phyloP scores from a whole-genome alignment of 2,329 filamentous ascomycete genomes.

The Drechslerella stenobrocha region DNA sequence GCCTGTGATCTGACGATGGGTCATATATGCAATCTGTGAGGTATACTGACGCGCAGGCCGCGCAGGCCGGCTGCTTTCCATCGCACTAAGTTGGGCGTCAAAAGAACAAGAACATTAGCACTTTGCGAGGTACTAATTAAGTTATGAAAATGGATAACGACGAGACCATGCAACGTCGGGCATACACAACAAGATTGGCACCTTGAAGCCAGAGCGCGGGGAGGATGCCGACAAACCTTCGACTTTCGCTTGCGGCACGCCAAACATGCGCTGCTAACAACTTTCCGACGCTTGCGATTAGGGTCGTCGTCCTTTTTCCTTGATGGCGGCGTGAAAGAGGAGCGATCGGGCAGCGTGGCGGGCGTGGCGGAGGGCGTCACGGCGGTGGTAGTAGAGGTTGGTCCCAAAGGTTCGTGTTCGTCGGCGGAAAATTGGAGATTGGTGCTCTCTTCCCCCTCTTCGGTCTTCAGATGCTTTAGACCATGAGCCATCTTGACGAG shows the following conservation, averaged over 20 bases:
- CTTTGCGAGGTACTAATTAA: no score
- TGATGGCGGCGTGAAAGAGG: slow-evolving; percentile 24
- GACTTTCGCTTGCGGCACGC: slow-evolving; percentile 78
- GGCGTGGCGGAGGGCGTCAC: slow-evolving; percentile 6
- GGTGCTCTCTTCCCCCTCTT: slow-evolving; percentile 35
- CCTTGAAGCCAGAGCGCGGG: slow-evolving; percentile 14
- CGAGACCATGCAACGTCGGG: no score
- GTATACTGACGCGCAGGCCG: slow-evolving; percentile 94
- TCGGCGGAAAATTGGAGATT: slow-evolving; percentile 9
- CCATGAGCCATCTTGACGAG: slow-evolving; percentile 46
- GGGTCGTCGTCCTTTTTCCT: slow-evolving; percentile 46
- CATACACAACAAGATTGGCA: no score
- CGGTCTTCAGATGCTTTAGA: slow-evolving; percentile 45
- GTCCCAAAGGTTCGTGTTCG: slow-evolving; percentile 6
- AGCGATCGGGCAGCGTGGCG: slow-evolving; percentile 17
- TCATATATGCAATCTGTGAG: slow-evolving; percentile 90
- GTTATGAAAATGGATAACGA: slow-evolving; percentile 1
- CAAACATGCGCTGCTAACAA: slow-evolving; percentile 79
- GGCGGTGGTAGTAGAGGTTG: slow-evolving; percentile 14
- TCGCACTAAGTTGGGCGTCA: slow-evolving; percentile 65
- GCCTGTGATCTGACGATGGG: slow-evolving; percentile 90
- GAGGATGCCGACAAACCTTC: slow-evolving; percentile 59
- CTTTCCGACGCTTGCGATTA: slow-evolving; percentile 67
- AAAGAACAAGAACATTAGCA: slow-evolving; percentile 9
- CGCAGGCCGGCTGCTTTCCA: slow-evolving; percentile 85